These are phyloP conservation scores for Metschnikowia orientalis DNA, from an alignment of 805 yeast species.

Conservation along the genomic window DNA sequence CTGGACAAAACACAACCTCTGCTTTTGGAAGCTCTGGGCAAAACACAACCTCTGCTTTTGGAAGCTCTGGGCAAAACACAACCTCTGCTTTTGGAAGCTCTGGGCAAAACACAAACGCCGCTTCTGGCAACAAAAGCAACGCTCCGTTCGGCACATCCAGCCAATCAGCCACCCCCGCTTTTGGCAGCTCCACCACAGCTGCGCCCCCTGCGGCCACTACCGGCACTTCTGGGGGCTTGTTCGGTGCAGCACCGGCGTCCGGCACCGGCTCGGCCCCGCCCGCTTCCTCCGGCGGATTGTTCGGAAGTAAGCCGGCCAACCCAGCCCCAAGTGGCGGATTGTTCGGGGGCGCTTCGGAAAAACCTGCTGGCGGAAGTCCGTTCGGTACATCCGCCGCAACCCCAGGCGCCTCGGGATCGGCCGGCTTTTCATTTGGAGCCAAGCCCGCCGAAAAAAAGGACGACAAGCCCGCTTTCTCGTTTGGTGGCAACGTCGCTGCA, in stretches of 20 bases:
- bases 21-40: slow-evolving; percentile 3
- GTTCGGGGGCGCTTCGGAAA: too few species aligned
- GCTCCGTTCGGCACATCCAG: slow-evolving; percentile 2
- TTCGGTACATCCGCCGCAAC: slow-evolving; percentile 3
- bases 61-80: slow-evolving; percentile 2
- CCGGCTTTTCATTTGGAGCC: slow-evolving; percentile 7
- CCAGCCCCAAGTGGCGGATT: not conserved
- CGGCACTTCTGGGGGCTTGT: not conserved
- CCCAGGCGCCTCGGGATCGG: not conserved
- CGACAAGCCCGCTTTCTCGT: slow-evolving; percentile 14
- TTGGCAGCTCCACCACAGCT: slow-evolving; percentile 1
- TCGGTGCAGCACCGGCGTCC: not conserved
- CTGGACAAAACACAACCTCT: slow-evolving; percentile 1
- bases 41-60: slow-evolving; percentile 2
- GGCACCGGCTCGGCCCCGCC: slow-evolving; percentile 1
- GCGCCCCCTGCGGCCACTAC: slow-evolving; percentile 2
- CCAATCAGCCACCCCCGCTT: slow-evolving; percentile 2
- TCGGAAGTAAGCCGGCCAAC: slow-evolving; percentile 3
- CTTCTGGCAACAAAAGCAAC: slow-evolving; percentile 2
- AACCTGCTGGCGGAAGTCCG: too few species aligned
- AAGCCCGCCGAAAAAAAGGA: slow-evolving; percentile 6
- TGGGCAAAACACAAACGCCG: slow-evolving; percentile 1
- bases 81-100: slow-evolving; percentile 4
- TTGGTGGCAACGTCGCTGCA: slow-evolving; percentile 23
- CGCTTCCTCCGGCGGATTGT: slow-evolving; percentile 3